Percentiles rank a stretch among this genome's conserved stretches.
phyloP scores from a whole-genome alignment of 2,329 filamentous ascomycete species.

The Colletotrichum acutatum region DNA sequence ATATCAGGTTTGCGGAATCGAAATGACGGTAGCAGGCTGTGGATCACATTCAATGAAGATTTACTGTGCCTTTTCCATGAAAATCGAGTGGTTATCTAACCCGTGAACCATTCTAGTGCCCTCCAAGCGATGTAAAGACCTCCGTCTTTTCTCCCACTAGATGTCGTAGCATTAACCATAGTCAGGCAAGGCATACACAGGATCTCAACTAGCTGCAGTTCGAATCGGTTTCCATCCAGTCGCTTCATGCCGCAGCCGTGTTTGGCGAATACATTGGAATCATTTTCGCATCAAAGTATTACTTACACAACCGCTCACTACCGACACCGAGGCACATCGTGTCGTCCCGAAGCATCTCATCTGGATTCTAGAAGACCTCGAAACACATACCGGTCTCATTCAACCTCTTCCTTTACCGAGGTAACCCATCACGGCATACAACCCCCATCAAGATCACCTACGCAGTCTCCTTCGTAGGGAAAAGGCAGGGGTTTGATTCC shows the following conservation, averaged over 20 bases:
- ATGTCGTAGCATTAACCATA: neutral
- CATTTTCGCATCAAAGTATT: neutral
- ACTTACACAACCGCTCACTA: neutral
- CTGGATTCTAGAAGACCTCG: neutral
- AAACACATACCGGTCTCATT: neutral
- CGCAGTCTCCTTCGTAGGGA: neutral
- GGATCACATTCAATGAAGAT: neutral
- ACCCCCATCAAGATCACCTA: neutral
- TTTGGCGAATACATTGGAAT: neutral
- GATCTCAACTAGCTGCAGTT: neutral
- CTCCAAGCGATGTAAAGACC: neutral
- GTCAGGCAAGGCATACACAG: no score
- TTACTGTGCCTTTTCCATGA: no score
- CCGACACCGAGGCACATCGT: neutral
- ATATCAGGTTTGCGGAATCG: conserved; percentile 14
- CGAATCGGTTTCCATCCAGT: neutral
- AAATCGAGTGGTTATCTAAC: neutral
- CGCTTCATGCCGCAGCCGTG: neutral
- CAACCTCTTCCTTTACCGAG: neutral
- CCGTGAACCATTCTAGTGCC: neutral
- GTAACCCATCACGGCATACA: neutral
- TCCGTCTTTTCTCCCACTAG: neutral
- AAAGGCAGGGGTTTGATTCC: neutral
- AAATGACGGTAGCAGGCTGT: neutral
- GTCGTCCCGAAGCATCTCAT: neutral